Conservation (phyloP, 139 green algal genomes). For the Coelastrella sp. region DNA sequence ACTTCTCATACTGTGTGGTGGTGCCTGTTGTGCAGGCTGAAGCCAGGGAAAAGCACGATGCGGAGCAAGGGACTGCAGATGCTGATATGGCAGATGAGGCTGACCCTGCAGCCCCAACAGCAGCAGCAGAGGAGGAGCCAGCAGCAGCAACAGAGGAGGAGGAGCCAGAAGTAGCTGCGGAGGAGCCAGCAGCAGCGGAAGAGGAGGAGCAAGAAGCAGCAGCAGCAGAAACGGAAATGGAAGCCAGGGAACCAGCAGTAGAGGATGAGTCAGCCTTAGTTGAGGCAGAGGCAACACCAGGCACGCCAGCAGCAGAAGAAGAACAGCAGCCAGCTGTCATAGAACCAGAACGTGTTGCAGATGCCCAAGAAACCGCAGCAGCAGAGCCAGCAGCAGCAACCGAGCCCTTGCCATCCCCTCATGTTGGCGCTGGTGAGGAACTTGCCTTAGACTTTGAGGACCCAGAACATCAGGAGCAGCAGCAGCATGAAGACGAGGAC, state of each 20-base stretch:
- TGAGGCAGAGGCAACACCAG: neutral
- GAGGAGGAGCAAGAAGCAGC: neutral
- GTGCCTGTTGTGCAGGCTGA: neutral
- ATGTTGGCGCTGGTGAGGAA: conserved; percentile 6
- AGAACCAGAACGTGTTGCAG: neutral
- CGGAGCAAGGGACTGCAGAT: neutral
- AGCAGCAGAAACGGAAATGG: neutral
- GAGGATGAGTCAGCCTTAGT: neutral
- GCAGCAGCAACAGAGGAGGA: neutral
- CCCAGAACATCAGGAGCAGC: conserved; percentile 13
- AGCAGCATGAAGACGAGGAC: conserved; percentile 19
- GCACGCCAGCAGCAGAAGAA: too few relatives aligned
- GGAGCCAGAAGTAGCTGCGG: neutral
- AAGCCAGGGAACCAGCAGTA: neutral
- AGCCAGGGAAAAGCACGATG: neutral
- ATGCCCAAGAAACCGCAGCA: neutral
- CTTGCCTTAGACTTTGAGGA: conserved; percentile 36
- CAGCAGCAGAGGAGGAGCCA: conserved; percentile 15
- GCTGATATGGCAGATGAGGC: neutral
- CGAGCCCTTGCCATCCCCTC: neutral
- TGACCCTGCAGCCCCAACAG: neutral
- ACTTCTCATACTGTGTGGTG: neutral
- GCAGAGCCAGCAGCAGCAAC: neutral
- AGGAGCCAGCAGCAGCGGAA: neutral
- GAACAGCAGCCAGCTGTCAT: too few relatives aligned